Conservation (phyloP, 2,329 filamentous ascomycete species). For the Neoascochyta sp. region DNA sequence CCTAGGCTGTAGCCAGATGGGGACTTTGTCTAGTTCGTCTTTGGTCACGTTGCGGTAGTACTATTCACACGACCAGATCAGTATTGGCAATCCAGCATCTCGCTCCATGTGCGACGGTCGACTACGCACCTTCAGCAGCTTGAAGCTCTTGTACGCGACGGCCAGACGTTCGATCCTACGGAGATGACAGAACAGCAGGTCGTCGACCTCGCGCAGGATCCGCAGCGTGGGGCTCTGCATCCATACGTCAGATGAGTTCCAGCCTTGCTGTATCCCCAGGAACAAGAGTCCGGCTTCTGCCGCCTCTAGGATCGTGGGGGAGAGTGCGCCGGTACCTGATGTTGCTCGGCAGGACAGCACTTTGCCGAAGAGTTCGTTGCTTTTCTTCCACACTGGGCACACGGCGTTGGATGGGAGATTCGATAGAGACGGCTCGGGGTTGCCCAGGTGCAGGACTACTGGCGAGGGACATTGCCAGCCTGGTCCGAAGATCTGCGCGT, state of each 20-base stretch:
- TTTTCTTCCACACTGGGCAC: conserved; percentile 29
- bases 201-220: conserved; percentile 29
- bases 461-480: conserved; percentile 29
- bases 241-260: conserved; percentile 24
- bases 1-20: conserved; percentile 28
- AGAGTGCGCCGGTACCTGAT: conserved; percentile 9
- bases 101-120: not conserved
- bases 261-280: conserved; percentile 29
- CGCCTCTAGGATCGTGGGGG: conserved; percentile 5
- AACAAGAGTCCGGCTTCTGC: conserved; percentile 29
- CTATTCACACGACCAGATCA: conserved; percentile 10
- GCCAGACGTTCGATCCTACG: conserved; percentile 25
- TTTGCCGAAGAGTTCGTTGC: conserved; percentile 30
- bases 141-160: conserved; percentile 32
- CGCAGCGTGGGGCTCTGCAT: conserved; percentile 28
- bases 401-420: conserved; percentile 6
- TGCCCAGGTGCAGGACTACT: conserved; percentile 27
- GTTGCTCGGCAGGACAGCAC: conserved; percentile 18
- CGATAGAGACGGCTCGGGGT: conserved; percentile 7
- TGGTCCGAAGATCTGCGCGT: conserved; percentile 27
- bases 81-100: not conserved
- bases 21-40: conserved; percentile 24
- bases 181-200: conserved; percentile 26
- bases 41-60: conserved; percentile 31
- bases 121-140: conserved; percentile 29